Base-by-base conservation (phyloP, 1,139 yeast genomes). In the Yamadazyma aaseri region DNA sequence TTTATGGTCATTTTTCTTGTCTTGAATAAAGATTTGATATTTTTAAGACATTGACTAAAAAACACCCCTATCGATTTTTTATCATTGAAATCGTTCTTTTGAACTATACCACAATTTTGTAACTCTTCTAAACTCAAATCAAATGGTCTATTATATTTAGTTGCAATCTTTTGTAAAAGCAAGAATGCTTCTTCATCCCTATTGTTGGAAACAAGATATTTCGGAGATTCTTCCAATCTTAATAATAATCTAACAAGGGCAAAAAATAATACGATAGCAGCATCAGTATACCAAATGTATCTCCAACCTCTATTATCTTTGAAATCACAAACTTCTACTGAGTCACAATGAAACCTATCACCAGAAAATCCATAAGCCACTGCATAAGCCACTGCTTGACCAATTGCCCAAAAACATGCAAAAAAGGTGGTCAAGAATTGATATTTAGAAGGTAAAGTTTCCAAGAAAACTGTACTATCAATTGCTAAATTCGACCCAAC, bases 321-420 rank as follows among this genome's bases (percentile, higher is more conserved):
- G 10, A 59, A 53, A 8, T 62, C 61, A 46, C 68, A 63, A 38
- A 53, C 33, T 10, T 47, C 63, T 6, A 39, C 44, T 11, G 50
- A 42, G n/a, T 36, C 37, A 44, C 66, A 61, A 15, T 52, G 39
- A 55, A 45, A 29, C 47, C 50, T 23, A 60, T 64, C 38, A 6
- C 36, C 39, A 34, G 61, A 50, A 34, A 61, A 61, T 0, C 63
- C 65, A 43, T 51, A 63, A 2, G 65, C 63, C 15, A 61, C 42
- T 12, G 55, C 47, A 20, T 55, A 58, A 4, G 63, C 59, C 25
- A 61, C 48, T 20, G 60, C 53, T 40, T 60, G 66, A 21, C 67
- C 67, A 24, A 63, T 46, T 9, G 65, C 60, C 67, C 68, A 62
- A 42, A 55, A 62, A 25, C 56, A 56, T 3, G 67, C 67, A 42